phyloP scores from a whole-genome alignment of 148 eudicot species.

The Rhododendron ferrugineum region DNA sequence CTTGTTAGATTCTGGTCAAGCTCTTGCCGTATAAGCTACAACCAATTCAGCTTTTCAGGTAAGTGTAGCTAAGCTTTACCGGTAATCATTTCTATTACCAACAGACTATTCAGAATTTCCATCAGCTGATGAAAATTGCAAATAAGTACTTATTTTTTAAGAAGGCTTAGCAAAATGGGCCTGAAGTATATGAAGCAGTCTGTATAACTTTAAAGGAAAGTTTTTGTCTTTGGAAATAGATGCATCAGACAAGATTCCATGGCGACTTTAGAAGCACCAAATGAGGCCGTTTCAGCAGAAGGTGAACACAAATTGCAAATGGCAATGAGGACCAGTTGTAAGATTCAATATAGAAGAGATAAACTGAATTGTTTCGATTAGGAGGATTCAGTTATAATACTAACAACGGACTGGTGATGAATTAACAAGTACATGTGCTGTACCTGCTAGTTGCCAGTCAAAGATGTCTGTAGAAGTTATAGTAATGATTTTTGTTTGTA shows the following conservation, averaged over 20 bases:
- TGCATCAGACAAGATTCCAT: neutral
- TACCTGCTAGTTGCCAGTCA: neutral
- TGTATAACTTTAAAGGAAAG: neutral
- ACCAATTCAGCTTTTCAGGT: neutral
- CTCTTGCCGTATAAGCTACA: neutral
- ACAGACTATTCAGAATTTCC: neutral
- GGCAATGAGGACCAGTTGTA: neutral
- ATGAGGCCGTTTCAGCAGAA: neutral
- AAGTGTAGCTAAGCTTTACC: neutral
- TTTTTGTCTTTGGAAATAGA: neutral
- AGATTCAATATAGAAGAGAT: neutral
- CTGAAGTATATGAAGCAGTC: neutral
- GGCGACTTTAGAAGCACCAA: neutral
- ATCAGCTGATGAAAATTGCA: neutral
- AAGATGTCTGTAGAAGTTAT: neutral
- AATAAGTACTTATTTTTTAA: no score
- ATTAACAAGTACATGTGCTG: neutral
- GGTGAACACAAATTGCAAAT: neutral
- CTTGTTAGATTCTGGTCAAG: neutral
- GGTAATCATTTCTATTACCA: neutral
- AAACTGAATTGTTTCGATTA: neutral
- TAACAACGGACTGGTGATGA: neutral
- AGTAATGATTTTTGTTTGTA: neutral
- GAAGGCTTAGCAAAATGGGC: no score
- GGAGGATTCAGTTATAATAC: neutral